Conservation (phyloP, 495 filamentous ascomycete species). For the Neurospora intermedia region DNA sequence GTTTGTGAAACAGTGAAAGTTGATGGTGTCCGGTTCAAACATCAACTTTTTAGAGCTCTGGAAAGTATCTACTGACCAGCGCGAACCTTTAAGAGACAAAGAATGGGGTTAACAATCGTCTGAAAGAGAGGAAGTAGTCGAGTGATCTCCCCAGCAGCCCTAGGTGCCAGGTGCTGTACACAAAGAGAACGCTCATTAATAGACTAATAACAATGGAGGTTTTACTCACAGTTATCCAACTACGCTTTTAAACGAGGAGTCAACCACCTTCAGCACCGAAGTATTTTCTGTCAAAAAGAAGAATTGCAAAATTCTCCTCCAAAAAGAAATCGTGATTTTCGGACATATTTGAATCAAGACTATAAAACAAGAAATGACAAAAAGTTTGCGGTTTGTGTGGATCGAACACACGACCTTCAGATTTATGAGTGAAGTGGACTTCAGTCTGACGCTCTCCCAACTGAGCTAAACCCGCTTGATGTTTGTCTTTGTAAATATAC, state of each 20-base stretch:
- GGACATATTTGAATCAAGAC: too few relatives aligned
- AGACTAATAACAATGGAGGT: background rate
- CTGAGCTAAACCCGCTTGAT: too few relatives aligned
- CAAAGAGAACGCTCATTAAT: background rate
- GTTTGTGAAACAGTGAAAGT: background rate
- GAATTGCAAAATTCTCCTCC: background rate
- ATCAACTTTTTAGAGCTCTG: background rate
- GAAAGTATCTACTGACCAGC: background rate
- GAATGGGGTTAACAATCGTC: background rate
- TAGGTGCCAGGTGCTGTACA: background rate
- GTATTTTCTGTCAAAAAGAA: background rate
- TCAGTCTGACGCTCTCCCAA: too few relatives aligned
- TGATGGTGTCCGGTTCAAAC: background rate
- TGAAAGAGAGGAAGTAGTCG: background rate
- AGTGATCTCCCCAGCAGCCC: background rate
- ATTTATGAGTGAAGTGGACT: too few relatives aligned
- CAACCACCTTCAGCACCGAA: background rate
- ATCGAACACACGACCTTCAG: background rate
- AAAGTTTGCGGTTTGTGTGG: background rate
- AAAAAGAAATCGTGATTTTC: background rate
- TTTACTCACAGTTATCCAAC: background rate
- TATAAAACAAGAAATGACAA: background rate
- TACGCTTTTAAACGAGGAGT: too few relatives aligned
- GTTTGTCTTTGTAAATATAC: too few relatives aligned
- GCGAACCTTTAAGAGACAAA: background rate